Conservation (phyloP, 257 asterid genomes). For the Solanum okadae region DNA sequence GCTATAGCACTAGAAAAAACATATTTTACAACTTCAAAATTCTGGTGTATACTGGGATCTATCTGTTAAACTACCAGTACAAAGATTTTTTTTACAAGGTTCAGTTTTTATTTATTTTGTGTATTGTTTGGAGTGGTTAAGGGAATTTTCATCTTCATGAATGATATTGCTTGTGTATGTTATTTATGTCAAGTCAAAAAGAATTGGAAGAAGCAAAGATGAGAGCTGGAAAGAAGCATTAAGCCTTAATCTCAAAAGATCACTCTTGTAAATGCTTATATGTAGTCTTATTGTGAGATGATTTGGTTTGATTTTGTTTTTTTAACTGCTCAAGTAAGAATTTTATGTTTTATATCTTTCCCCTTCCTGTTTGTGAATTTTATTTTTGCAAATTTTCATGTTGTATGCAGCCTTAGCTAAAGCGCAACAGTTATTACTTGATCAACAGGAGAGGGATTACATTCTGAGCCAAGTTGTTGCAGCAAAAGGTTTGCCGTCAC, state of each 20-base stretch:
- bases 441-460: conserved; percentile 89
- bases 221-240: neutral
- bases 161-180: neutral
- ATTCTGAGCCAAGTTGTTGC: conserved; percentile 78
- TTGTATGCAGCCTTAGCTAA: conserved; percentile 71
- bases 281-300: neutral
- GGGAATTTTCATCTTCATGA: neutral
- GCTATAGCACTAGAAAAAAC: neutral
- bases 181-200: neutral
- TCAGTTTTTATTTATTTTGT: neutral
- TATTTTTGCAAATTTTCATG: neutral
- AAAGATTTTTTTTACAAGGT: neutral
- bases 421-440: conserved; percentile 85
- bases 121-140: neutral
- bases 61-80: neutral
- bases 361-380: neutral
- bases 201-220: neutral
- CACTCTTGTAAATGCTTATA: neutral
- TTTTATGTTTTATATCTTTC: neutral
- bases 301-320: neutral
- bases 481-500: conserved; percentile 58
- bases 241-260: neutral
- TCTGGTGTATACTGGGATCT: neutral
- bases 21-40: neutral
- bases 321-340: neutral